phyloP scores from a whole-genome alignment of 2,329 filamentous ascomycete genomes.

The Raffaelea arxii region DNA sequence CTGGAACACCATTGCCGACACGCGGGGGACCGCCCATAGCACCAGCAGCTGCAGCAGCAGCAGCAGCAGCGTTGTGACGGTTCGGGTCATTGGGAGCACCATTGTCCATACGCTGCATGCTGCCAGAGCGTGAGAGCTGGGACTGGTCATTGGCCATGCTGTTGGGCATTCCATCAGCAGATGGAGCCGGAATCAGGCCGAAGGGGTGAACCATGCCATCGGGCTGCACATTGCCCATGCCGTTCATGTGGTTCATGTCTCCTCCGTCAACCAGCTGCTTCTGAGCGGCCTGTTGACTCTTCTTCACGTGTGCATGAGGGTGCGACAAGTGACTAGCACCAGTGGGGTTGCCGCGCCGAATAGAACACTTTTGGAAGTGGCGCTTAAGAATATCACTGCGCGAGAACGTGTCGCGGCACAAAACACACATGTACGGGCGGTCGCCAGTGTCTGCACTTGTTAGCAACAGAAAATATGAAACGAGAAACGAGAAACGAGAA shows the following conservation, averaged over 20 bases:
- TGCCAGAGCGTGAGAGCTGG: conserved; percentile 52
- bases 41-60: conserved; percentile 2
- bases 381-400: conserved; percentile 97
- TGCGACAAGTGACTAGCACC: conserved; percentile 91
- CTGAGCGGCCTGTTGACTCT: conserved; percentile 49
- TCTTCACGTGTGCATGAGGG: conserved; percentile 81
- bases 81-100: conserved; percentile 38
- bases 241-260: conserved; percentile 51
- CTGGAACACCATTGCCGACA: conserved; percentile 7
- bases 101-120: conserved; percentile 48
- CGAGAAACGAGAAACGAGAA: conserved; percentile 19
- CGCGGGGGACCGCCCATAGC: conserved; percentile 8
- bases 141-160: conserved; percentile 51
- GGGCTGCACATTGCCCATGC: conserved; percentile 46
- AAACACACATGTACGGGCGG: conserved; percentile 93
- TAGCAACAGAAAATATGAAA: background rate
- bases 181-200: conserved; percentile 30
- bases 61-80: conserved; percentile 40
- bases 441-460: conserved; percentile 74
- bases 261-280: conserved; percentile 42
- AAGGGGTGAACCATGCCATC: conserved; percentile 43
- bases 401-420: conserved; percentile 96
- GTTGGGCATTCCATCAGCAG: conserved; percentile 46
- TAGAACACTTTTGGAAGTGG: conserved; percentile 98
- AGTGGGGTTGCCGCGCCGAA: conserved; percentile 89